These are phyloP conservation scores for Sporothrix euskadiensis DNA, from an alignment of 2,329 filamentous ascomycete genomes.

Conservation along the genomic window DNA sequence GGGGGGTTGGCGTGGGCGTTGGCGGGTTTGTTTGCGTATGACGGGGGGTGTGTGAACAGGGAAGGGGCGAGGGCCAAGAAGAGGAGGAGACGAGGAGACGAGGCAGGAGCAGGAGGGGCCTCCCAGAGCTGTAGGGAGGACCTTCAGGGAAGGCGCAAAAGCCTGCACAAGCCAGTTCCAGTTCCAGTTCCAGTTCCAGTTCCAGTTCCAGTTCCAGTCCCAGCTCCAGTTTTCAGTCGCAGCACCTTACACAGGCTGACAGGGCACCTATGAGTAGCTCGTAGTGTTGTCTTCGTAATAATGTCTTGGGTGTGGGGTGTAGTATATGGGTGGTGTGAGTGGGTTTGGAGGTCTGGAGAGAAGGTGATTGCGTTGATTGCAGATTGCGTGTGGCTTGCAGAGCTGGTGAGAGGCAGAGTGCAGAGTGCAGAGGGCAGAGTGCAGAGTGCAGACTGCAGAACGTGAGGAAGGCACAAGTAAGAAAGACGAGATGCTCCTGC, in stretches of 20 bases:
- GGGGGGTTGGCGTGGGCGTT: constrained; percentile 3
- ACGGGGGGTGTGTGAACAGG: neutral
- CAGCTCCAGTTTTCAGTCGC: neutral
- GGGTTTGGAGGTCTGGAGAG: neutral
- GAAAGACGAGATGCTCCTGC: neutral
- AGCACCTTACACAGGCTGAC: neutral
- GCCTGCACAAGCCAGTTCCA: constrained; percentile 9
- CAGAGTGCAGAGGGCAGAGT: neutral
- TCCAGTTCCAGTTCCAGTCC: neutral
- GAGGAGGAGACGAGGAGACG: neutral
- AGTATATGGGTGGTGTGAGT: constrained; percentile 2
- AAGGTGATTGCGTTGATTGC: neutral
- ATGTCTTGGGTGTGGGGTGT: neutral
- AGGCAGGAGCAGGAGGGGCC: constrained; percentile 12
- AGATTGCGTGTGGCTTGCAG: neutral
- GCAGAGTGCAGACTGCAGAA: neutral
- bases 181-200: neutral
- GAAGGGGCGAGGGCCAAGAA: neutral
- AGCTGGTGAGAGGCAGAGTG: neutral
- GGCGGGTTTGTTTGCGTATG: constrained; percentile 14
- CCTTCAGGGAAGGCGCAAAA: constrained; percentile 5
- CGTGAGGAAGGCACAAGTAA: neutral
- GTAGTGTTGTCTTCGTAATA: constrained; percentile 12
- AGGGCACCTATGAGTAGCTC: neutral
- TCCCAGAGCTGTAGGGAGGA: neutral